Percentiles rank a stretch among this genome's conserved stretches.
Evolutionary conservation across 2,329 filamentous ascomycete species (phyloP).

Genomic region (Colletotrichum lentis): DNA sequence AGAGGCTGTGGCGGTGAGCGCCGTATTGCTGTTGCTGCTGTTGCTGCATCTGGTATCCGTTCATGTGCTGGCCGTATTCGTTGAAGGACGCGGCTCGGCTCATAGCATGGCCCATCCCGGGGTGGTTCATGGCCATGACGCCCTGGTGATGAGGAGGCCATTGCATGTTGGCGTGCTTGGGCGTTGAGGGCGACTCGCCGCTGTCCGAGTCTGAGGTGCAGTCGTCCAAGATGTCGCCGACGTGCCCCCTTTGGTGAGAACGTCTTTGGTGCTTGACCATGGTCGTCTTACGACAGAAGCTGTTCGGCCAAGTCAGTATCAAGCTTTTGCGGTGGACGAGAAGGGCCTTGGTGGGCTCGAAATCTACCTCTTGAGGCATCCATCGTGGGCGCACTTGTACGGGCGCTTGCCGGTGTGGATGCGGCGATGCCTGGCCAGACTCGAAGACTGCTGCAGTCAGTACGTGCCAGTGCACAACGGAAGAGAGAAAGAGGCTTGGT

Average conservation of each 20-base stretch:
- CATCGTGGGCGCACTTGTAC: conserved; percentile 68
- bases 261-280: conserved; percentile 73
- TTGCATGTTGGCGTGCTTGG: conserved; percentile 60
- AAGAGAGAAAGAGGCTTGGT: conserved; percentile 33
- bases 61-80: conserved; percentile 62
- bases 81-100: conserved; percentile 64
- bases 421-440: conserved; percentile 69
- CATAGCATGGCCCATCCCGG: conserved; percentile 49
- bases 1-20: conserved; percentile 57
- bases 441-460: conserved; percentile 65
- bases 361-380: conserved; percentile 67
- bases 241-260: conserved; percentile 67
- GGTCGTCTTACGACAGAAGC: conserved; percentile 76
- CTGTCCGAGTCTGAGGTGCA: conserved; percentile 65
- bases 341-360: background rate
- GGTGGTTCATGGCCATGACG: conserved; percentile 51
- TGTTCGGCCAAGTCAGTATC: conserved; percentile 46
- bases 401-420: conserved; percentile 74
- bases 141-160: conserved; percentile 56
- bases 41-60: conserved; percentile 55
- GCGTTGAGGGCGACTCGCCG: conserved; percentile 67
- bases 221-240: conserved; percentile 62
- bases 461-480: conserved; percentile 9
- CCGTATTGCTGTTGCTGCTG: conserved; percentile 48
- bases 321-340: background rate